A percentile compares a stretch with the other conserved stretches of the same genome.
Conservation (phyloP, 805 yeast genomes). For the Barnettozyma wickerhamii region DNA sequence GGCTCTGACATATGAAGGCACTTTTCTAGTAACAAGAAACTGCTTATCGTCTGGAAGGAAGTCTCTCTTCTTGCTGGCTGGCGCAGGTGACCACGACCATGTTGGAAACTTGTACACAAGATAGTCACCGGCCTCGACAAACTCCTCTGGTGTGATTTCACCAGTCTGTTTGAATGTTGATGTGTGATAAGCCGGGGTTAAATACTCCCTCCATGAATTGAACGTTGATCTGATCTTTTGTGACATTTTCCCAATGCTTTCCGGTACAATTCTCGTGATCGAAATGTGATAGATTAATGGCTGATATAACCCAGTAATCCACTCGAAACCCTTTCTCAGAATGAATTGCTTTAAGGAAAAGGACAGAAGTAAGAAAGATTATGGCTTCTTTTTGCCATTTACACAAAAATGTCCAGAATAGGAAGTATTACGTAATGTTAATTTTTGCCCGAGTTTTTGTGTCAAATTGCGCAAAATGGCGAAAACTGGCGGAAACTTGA, state of each 20-base stretch:
- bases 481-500: too few species aligned
- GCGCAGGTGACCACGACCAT: conserved; percentile 84
- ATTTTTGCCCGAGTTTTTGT: too few species aligned
- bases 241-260: too few species aligned
- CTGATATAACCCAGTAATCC: too few species aligned
- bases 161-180: conserved; percentile 87
- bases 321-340: background rate
- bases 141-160: conserved; percentile 93
- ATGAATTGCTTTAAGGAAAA: too few species aligned
- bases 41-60: conserved; percentile 88
- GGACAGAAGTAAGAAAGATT: too few species aligned
- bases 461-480: too few species aligned
- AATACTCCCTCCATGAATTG: conserved; percentile 82
- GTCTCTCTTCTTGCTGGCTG: conserved; percentile 49
- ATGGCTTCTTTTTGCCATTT: too few species aligned
- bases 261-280: too few species aligned
- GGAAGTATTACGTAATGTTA: too few species aligned
- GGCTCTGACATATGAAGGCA: conserved; percentile 80
- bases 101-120: conserved; percentile 90
- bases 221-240: conserved; percentile 59
- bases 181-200: conserved; percentile 85
- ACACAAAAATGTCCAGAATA: too few species aligned
- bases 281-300: too few species aligned
- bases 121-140: conserved; percentile 92
- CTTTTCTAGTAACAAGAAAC: conserved; percentile 81